Evolutionary conservation across 169 alveolate genomes (phyloP).

Genomic region (Eimeria praecox): DNA sequence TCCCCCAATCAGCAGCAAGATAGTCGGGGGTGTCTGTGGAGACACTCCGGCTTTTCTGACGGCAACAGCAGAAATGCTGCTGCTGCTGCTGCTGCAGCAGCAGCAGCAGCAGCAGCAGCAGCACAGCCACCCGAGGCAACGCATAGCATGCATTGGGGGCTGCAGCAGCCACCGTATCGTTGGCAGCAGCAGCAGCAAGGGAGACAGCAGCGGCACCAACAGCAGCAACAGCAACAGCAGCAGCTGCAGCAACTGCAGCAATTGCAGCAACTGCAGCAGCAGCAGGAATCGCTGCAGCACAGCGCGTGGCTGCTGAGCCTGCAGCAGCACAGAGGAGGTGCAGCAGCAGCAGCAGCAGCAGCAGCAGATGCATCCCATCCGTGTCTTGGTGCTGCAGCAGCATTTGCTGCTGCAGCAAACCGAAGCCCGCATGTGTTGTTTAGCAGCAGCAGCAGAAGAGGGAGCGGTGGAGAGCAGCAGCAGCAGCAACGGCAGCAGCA

Average conservation of each 20-base stretch:
- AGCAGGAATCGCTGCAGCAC: background rate
- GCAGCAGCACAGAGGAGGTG: slow-evolving; percentile 15
- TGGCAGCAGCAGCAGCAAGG: slow-evolving; percentile 29
- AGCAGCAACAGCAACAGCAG: background rate
- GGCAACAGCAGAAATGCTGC: background rate
- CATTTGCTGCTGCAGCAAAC: slow-evolving; percentile 13
- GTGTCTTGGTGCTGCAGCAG: slow-evolving; percentile 1
- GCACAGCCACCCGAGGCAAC: background rate
- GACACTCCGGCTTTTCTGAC: background rate
- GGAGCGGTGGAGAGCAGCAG: background rate
- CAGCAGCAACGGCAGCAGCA: slow-evolving; percentile 25
- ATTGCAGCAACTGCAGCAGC: slow-evolving; percentile 21
- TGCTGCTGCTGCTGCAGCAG: slow-evolving; percentile 57
- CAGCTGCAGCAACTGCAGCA: background rate
- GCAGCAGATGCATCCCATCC: slow-evolving; percentile 16
- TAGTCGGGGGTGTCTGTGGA: background rate
- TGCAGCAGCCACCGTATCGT: background rate
- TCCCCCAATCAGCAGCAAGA: background rate
- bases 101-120: slow-evolving; percentile 9
- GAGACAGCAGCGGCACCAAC: background rate
- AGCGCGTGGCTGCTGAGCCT: slow-evolving; percentile 33
- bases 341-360: background rate
- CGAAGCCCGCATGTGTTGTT: background rate
- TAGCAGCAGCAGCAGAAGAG: background rate
- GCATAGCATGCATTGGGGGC: background rate